A percentile compares a stretch with the other conserved stretches of the same genome.
These are phyloP conservation scores for Taiozyma sp. DNA, from an alignment of 1,139 yeast genomes.

Conservation along the genomic window DNA sequence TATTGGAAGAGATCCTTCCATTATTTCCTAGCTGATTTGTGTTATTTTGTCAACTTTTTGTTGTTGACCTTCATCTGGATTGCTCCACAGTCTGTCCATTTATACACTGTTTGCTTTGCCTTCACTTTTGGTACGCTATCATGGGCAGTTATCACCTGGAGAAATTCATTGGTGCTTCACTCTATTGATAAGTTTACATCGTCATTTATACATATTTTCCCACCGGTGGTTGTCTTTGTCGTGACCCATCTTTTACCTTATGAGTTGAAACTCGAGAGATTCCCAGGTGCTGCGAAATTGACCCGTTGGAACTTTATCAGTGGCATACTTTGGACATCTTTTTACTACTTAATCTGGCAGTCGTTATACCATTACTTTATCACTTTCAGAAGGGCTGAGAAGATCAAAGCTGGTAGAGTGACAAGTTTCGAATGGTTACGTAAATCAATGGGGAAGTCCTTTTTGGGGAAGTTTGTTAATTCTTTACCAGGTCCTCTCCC, in stretches of 20 bases:
- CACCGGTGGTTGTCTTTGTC: constrained; percentile 85
- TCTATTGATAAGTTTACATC: constrained; percentile 92
- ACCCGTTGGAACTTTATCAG: constrained; percentile 66
- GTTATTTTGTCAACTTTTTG: constrained; percentile 83
- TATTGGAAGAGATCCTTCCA: constrained; percentile 78
- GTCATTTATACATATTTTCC: constrained; percentile 86
- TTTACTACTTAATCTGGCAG: constrained; percentile 94
- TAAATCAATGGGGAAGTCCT: constrained; percentile 58
- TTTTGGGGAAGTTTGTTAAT: constrained; percentile 76
- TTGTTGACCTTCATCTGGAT: constrained; percentile 75
- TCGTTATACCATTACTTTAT: constrained; percentile 85
- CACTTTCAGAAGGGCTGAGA: constrained; percentile 71
- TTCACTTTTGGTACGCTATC: constrained; percentile 85
- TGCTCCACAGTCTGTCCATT: constrained; percentile 64
- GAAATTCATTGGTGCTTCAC: constrained; percentile 88
- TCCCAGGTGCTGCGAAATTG: constrained; percentile 74
- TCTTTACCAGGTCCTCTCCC: constrained; percentile 82
- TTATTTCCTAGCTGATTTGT: constrained; percentile 87
- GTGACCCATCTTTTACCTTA: constrained; percentile 74
- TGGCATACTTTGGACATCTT: constrained; percentile 75
- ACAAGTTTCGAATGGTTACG: constrained; percentile 87
- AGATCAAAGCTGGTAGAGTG: constrained; percentile 80
- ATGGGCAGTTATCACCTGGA: constrained; percentile 95
- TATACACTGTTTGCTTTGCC: constrained; percentile 82
- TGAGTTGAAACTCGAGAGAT: constrained; percentile 51